Base-by-base conservation (phyloP, 1,284 basidiomycete species). In the Cryptococcus wingfieldii region DNA sequence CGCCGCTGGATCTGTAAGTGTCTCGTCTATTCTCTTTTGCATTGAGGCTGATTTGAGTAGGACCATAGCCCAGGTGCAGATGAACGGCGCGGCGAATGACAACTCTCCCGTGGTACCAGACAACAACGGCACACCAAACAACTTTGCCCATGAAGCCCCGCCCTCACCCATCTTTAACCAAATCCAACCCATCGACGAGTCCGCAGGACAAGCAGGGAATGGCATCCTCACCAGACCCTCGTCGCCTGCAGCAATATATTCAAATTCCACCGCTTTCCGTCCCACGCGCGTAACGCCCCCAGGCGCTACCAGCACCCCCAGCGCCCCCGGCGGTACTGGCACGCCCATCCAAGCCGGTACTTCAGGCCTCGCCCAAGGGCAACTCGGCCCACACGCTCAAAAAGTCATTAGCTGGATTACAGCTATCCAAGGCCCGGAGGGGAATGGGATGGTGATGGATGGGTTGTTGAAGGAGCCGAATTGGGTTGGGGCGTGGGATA, bases 391-490 rank as follows among this genome's bases (percentile, higher is more conserved):
- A 25, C 47, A 50, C 53, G n/a, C 59, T 5, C 42, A 43, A 10
- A 51, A 52, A 6, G 56, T 67, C 18, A 28, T 42, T 14, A 37
- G 31, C 5, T 74, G 72, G 72, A 56, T 74, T 34, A 66, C 68
- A 43, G 58, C 54, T 18, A 62, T 70, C 58, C 47, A 55, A 18
- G 55, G 31, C 7, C 31, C 10, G 7, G 31, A 34, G 31, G 31
- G 31, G 31, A 34, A 10, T 45, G 66, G 64, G 14, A 56, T 68
- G 38, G 65, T 65, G 47, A 55, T 72, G 38, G 72, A 74, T 39
- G 60, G 63, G 19, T 51, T 74, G 51, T 42, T 74, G 39, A 60
- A 63, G 37, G 70, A 74, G 43, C 67, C 72, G 13, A 65, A 74
- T 51, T 70, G 69, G 69, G 54, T 49, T 13, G 57, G 56, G 13